Percentiles rank a stretch among this genome's conserved stretches.
These are phyloP conservation scores for Hypoxylon perforatum DNA, from an alignment of 495 filamentous ascomycete species.

Conservation along the genomic window DNA sequence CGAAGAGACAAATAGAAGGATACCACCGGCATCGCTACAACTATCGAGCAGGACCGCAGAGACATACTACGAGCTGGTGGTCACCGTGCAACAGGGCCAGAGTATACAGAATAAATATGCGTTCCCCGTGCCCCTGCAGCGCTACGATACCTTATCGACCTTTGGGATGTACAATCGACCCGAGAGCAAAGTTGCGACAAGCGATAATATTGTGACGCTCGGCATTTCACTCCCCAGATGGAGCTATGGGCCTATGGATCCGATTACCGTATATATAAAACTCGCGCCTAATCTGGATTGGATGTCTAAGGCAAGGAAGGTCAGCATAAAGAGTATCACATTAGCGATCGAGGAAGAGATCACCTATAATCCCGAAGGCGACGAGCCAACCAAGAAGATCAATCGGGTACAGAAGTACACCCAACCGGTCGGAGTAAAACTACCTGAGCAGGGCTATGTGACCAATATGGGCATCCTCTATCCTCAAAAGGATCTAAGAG, in stretches of 20 bases:
- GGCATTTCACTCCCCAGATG: constrained; percentile 91
- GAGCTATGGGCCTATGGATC: constrained; percentile 96
- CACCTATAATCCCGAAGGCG: constrained; percentile 97
- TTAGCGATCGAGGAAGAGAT: constrained; percentile 97
- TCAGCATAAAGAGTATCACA: constrained; percentile 94
- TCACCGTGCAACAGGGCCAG: constrained; percentile 91
- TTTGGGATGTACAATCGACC: constrained; percentile 99
- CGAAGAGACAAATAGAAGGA: constrained; percentile 85
- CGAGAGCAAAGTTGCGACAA: constrained; percentile 82
- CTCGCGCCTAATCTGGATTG: constrained; percentile 91
- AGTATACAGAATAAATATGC: constrained; percentile 87
- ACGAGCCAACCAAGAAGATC: constrained; percentile 90
- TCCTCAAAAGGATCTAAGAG: constrained; percentile 88
- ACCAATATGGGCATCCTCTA: constrained; percentile 93
- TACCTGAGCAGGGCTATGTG: constrained; percentile 88
- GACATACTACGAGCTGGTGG: constrained; percentile 96
- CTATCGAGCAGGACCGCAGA: constrained; percentile 91
- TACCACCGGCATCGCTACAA: constrained; percentile 92
- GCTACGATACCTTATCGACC: constrained; percentile 96
- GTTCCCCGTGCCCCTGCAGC: constrained; percentile 88
- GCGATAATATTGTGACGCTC: constrained; percentile 91
- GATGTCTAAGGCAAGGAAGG: constrained; percentile 87
- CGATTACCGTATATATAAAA: constrained; percentile 94
- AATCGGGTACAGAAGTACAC: constrained; percentile 87
- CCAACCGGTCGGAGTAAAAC: constrained; percentile 79